Evolutionary conservation across 805 yeast species (phyloP), one percentile per base, ranked within the genome.

Genomic region (Saccharomycopsis guyanensis): DNA sequence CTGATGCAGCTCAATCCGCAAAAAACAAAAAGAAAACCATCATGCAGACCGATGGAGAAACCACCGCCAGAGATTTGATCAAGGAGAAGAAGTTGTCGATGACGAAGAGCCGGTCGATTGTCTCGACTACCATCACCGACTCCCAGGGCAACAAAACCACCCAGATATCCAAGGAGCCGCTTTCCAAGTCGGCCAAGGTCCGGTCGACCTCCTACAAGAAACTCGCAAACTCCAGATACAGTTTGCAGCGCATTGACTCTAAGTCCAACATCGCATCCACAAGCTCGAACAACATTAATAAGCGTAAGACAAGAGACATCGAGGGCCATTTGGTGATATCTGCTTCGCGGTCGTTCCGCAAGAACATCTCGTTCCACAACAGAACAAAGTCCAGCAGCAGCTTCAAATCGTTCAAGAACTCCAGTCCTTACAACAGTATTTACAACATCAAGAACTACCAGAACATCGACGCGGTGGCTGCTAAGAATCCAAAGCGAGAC

Each of bases 51-150:
- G 40, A 33, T 25, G 46, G 47, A 5, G 51, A 45, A 12, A 42
- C 40, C 20, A 51, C 52, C 18, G 54, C 46, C 20, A 31, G 37
- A 16, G 54, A 51, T 15, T 39, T 51, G 18, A 40, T 51, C 15
- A 44, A 44, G 33, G 47, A 51, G 8, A 41, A 42, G 19, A 48
- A 51, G 24, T 23, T 51, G 12, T 12, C 45, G n/a, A 44, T 71
- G 47, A 71, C 71, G 38, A 62, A 69, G 50, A 66, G 72, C 1
- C 61, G 64, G 41, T 64, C 66, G 55, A 66, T 64, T 45, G 66
- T 62, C 40, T 66, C 65, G 57, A 73, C 71, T 32, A 71, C 68
- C 38, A 62, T 64, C 16, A 59, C 58, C 20, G 65, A 64, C 50
- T 56, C 52, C 2, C 56, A 56, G 45, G 65, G 61, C 10, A 45